Evolutionary conservation across 2,329 filamentous ascomycete genomes (phyloP).

Genomic region (Claviceps capensis): DNA sequence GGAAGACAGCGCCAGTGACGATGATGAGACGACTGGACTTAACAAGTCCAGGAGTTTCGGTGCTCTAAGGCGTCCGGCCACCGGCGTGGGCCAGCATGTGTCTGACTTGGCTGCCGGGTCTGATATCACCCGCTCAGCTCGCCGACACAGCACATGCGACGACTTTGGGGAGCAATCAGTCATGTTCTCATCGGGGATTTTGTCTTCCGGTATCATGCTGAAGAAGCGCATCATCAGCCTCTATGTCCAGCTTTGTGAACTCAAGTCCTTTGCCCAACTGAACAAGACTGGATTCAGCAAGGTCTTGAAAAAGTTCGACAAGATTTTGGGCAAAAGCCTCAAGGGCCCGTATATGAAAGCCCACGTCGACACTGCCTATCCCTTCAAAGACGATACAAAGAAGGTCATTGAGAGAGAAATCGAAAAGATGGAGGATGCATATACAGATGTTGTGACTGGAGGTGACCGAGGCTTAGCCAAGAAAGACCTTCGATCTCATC

Average conservation of each 20-base stretch:
- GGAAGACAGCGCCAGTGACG: conserved; percentile 48
- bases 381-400: conserved; percentile 65
- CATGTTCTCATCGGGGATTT: conserved; percentile 45
- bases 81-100: conserved; percentile 24
- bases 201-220: conserved; percentile 62
- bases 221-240: conserved; percentile 82
- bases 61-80: conserved; percentile 24
- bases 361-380: conserved; percentile 64
- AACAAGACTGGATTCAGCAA: conserved; percentile 96
- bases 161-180: conserved; percentile 68
- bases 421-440: conserved; percentile 59
- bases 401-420: conserved; percentile 59
- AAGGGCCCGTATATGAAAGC: conserved; percentile 63
- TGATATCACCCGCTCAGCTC: conserved; percentile 40
- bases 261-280: conserved; percentile 90
- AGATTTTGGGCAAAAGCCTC: conserved; percentile 74
- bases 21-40: conserved; percentile 43
- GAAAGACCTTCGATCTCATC: conserved; percentile 75
- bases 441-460: conserved; percentile 68
- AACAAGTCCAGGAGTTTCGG: conserved; percentile 29
- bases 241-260: conserved; percentile 86
- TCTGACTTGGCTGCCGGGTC: conserved; percentile 49
- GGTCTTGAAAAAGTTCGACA: conserved; percentile 96
- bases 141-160: conserved; percentile 57
- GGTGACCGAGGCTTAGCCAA: conserved; percentile 66